Evolutionary conservation across 169 alveolate genomes (phyloP), one percentile per base, ranked within the genome.

Genomic region (Plasmodium gaboni): DNA sequence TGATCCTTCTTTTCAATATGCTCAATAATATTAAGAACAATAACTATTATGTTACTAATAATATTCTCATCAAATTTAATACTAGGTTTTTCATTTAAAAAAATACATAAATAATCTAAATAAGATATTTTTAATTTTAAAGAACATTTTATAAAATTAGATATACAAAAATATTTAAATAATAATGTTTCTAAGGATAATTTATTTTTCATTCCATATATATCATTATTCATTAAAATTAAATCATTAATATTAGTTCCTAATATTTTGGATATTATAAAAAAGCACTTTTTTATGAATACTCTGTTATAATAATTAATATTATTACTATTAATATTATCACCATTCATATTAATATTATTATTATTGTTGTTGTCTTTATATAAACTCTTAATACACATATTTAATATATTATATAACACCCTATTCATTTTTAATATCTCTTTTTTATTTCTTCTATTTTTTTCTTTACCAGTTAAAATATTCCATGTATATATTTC

Each of bases 401-500:
- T 80, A 67, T 68, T 68, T 55, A 80, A 70, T 67, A 80, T 69
- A 46, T 80, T 68, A 38, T 67, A 42, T 70, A 80, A 19, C 24
- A 80, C 38, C 22, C 55, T 80, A 19, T 13, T 48, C 90, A 80
- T 80, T 60, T 55, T 83, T 55, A n/a, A 17, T 15, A 83, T 46
- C 24, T 83, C 91, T 6, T 68, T 83, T 15, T 67, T 65, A 55
- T 60, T 83, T 57, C 91, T 67, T 63, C 63, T 68, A 57, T 83
- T 83, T 48, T 48, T 83, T 44, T 28, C 32, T 28, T 42, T 83
- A 13, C 26, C 8, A 9, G 91, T 67, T 15, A 83, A 48, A 15
- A 83, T 67, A 42, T 83, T 72, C 91, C 91, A 83, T 5, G 91
- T 83, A 28, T 51, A 83, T 26, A 83, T 72, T 63, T 83, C 91